Conservation (phyloP, 371 early-diverging fungal species). For the Mycotypha africana region DNA sequence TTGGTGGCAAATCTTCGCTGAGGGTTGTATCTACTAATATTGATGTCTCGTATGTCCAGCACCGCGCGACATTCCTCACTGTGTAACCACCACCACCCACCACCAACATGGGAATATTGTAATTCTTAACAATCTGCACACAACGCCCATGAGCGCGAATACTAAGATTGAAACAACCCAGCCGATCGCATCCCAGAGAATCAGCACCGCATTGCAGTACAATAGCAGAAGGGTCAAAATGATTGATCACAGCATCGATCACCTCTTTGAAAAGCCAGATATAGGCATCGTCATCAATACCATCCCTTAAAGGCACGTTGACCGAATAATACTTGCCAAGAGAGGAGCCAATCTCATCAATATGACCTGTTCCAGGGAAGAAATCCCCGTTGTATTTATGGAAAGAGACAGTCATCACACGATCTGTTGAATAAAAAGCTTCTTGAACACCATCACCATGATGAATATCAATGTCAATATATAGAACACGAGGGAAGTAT, state of each 20-base stretch:
- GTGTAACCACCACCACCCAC: conserved; percentile 97
- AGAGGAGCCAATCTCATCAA: conserved; percentile 72
- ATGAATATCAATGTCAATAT: conserved; percentile 95
- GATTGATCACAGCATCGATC: conserved; percentile 73
- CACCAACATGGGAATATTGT: conserved; percentile 78
- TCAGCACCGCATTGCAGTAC: conserved; percentile 97
- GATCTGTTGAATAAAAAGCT: conserved; percentile 87
- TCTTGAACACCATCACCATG: conserved; percentile 98
- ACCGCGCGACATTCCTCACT: conserved; percentile 87
- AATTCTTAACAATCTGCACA: conserved; percentile 79
- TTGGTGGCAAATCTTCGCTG: conserved; percentile 68
- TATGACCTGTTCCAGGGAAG: conserved; percentile 92
- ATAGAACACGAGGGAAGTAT: conserved; percentile 80
- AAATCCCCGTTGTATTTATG: conserved; percentile 94
- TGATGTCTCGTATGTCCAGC: conserved; percentile 95
- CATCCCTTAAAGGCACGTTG: conserved; percentile 90
- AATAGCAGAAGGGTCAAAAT: conserved; percentile 78
- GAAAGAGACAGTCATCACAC: conserved; percentile 92
- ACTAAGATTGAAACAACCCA: conserved; percentile 89
- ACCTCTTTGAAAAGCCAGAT: conserved; percentile 80
- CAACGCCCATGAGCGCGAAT: conserved; percentile 90
- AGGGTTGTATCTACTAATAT: conserved; percentile 76
- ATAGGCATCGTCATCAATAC: conserved; percentile 87
- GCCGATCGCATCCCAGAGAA: conserved; percentile 85
- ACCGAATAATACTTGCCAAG: conserved; percentile 79